phyloP scores from a whole-genome alignment of 2,329 filamentous ascomycete genomes.

The Coniella vitis region DNA sequence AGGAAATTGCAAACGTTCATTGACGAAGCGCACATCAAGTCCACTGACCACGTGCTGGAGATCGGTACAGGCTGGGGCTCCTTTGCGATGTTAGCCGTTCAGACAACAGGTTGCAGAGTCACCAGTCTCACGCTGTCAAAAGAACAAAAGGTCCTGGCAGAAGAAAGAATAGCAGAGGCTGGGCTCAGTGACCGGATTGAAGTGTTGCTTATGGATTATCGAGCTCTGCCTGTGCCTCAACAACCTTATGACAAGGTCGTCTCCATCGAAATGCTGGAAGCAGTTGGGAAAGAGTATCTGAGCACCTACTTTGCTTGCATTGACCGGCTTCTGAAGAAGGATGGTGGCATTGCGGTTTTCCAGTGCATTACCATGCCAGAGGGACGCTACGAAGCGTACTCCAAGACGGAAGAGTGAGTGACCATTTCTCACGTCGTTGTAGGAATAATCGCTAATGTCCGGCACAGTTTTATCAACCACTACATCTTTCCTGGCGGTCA shows the following conservation, averaged over 20 bases:
- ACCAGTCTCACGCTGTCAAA: conserved; percentile 62
- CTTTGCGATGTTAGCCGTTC: conserved; percentile 64
- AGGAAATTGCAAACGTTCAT: conserved; percentile 62
- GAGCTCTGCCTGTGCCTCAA: conserved; percentile 48
- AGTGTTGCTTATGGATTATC: conserved; percentile 64
- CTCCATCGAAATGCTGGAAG: conserved; percentile 73
- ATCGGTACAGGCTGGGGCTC: conserved; percentile 73
- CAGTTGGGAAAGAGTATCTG: conserved; percentile 62
- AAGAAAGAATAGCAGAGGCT: conserved; percentile 54
- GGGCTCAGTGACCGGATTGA: conserved; percentile 54
- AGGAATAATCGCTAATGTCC: conserved; percentile 6
- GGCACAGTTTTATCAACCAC: conserved; percentile 57
- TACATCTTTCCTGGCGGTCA: conserved; percentile 79
- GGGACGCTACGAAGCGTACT: conserved; percentile 57
- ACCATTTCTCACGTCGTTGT: not conserved
- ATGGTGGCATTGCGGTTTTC: conserved; percentile 62
- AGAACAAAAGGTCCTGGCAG: conserved; percentile 63
- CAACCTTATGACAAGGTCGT: conserved; percentile 62
- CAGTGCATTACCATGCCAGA: conserved; percentile 76
- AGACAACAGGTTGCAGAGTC: conserved; percentile 58
- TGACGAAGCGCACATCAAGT: conserved; percentile 54
- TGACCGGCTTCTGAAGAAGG: conserved; percentile 55
- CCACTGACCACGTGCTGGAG: conserved; percentile 62
- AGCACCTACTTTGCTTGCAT: conserved; percentile 61
- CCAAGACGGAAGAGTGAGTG: conserved; percentile 54